Percentiles rank a stretch among this genome's conserved stretches.
phyloP scores from a whole-genome alignment of 2,329 filamentous ascomycete genomes.

The Lachnellula hyalina region DNA sequence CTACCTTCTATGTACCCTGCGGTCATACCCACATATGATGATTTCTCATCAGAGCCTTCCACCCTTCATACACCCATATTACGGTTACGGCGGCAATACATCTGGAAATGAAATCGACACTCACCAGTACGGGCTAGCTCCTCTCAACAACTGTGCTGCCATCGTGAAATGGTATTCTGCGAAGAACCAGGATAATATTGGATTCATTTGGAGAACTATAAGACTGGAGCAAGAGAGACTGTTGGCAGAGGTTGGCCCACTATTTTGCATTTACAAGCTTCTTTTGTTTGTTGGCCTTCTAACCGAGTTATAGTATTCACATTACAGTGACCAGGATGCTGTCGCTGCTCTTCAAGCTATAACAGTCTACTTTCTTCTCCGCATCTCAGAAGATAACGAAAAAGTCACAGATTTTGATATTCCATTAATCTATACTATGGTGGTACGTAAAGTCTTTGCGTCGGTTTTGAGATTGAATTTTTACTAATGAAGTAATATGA shows the following conservation, averaged over 20 bases:
- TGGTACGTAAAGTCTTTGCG: conserved; percentile 1
- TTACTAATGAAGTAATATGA: not conserved
- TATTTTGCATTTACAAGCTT: not conserved
- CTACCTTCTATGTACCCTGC: conserved; percentile 13
- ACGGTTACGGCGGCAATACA: not conserved
- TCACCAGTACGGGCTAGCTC: not conserved
- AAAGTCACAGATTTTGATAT: conserved; percentile 15
- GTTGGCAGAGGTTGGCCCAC: conserved; percentile 9
- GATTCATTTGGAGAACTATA: conserved; percentile 16
- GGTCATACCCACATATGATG: conserved; percentile 20
- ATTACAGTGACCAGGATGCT: conserved; percentile 4
- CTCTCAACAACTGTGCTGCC: conserved; percentile 11
- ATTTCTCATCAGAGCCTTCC: conserved; percentile 6
- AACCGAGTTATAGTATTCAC: conserved; percentile 2
- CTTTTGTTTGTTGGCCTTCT: not conserved
- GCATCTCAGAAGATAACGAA: conserved; percentile 13
- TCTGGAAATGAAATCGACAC: not conserved
- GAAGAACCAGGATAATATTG: conserved; percentile 13
- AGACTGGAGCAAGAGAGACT: conserved; percentile 17
- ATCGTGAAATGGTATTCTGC: conserved; percentile 12
- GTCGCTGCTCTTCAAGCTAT: conserved; percentile 20
- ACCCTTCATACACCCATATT: conserved; percentile 18
- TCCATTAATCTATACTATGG: conserved; percentile 13
- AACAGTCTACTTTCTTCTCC: conserved; percentile 14
- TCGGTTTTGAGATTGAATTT: not conserved